Conservation (phyloP, 345 rosid genomes). For the Linum trigynum region DNA sequence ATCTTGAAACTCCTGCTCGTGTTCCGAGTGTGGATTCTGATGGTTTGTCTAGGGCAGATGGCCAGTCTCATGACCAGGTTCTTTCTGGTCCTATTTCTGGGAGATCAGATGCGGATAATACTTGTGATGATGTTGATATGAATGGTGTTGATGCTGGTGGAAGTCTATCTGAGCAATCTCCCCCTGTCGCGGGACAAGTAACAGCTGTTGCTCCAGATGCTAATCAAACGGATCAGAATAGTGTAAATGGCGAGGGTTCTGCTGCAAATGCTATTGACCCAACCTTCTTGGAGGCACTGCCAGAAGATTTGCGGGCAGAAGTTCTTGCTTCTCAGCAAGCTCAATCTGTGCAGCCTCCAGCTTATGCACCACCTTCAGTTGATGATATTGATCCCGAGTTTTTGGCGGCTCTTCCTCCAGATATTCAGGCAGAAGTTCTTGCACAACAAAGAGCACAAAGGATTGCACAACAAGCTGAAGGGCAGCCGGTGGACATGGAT, state of each 20-base stretch:
- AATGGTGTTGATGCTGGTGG: constrained; percentile 46
- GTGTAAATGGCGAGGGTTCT: constrained; percentile 37
- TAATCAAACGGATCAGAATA: constrained; percentile 40
- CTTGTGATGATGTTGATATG: constrained; percentile 72
- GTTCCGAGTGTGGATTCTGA: constrained; percentile 22
- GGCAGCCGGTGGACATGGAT: constrained; percentile 98
- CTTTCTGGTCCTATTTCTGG: constrained; percentile 25
- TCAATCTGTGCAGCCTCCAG: constrained; percentile 80
- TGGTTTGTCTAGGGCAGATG: constrained; percentile 25
- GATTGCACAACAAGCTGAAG: constrained; percentile 80
- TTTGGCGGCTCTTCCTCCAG: constrained; percentile 97
- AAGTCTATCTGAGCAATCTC: constrained; percentile 40
- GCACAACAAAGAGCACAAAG: constrained; percentile 97
- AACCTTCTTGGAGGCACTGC: constrained; percentile 89
- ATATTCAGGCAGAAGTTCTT: constrained; percentile 95
- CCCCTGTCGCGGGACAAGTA: constrained; percentile 28
- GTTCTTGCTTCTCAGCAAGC: constrained; percentile 98
- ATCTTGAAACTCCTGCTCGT: constrained; percentile 23
- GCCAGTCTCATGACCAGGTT: constrained; percentile 17
- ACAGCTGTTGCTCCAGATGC: constrained; percentile 38
- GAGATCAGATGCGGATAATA: constrained; percentile 29
- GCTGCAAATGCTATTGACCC: constrained; percentile 82
- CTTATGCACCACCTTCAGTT: constrained; percentile 75
- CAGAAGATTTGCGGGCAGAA: constrained; percentile 88
- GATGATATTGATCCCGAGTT: constrained; percentile 97